Evolutionary conservation across 495 filamentous ascomycete genomes (phyloP).

Genomic region (Penicillium longicatenatum): DNA sequence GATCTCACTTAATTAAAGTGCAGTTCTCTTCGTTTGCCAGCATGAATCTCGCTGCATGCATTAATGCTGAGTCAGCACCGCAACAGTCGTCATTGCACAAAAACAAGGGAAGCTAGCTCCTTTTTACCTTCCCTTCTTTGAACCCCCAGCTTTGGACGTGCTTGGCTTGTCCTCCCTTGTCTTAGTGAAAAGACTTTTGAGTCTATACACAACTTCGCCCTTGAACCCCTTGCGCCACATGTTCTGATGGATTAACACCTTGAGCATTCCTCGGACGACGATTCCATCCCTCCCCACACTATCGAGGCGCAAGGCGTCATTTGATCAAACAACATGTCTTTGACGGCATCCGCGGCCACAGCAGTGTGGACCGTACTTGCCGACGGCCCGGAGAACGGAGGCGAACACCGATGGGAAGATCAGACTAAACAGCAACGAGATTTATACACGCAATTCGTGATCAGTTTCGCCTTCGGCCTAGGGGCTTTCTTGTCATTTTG

Average conservation of each 20-base stretch:
- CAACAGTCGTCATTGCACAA: slow-evolving; percentile 11
- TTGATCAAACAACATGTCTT: slow-evolving; percentile 32
- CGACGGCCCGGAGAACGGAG: slow-evolving; percentile 19
- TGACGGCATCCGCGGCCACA: slow-evolving; percentile 31
- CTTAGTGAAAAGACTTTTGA: background rate
- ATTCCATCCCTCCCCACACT: slow-evolving; percentile 10
- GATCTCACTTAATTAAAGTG: background rate
- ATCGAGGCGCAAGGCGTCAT: slow-evolving; percentile 25
- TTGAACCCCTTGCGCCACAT: slow-evolving; percentile 9
- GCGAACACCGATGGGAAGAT: slow-evolving; percentile 33
- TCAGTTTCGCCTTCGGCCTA: slow-evolving; percentile 59
- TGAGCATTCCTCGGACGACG: slow-evolving; percentile 8
- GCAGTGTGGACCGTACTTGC: slow-evolving; percentile 29
- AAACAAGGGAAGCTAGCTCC: slow-evolving; percentile 9
- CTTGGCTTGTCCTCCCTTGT: slow-evolving; percentile 2
- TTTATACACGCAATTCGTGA: slow-evolving; percentile 58
- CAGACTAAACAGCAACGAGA: slow-evolving; percentile 50
- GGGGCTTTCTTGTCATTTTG: slow-evolving; percentile 65
- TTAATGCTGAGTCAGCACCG: slow-evolving; percentile 8
- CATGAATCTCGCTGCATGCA: background rate
- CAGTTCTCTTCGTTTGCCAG: background rate
- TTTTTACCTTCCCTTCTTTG: slow-evolving; percentile 3
- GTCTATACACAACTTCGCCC: background rate
- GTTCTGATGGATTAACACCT: slow-evolving; percentile 22
- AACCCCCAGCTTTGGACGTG: background rate